Base-by-base conservation (phyloP, 371 early-diverging fungal species). In the Mortierella sp. region DNA sequence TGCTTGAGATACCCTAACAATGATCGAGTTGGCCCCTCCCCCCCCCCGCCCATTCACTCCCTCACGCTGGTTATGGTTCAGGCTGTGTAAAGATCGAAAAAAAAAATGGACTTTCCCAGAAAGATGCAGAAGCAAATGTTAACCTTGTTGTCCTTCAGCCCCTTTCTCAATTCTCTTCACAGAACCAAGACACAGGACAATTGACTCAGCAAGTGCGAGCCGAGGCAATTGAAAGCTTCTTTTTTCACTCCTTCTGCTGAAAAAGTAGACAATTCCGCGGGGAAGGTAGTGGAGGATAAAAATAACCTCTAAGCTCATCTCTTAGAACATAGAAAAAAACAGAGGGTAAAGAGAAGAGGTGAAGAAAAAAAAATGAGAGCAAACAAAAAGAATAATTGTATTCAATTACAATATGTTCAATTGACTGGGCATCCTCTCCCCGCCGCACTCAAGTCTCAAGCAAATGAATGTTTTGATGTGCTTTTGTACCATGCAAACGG, bases 161-260 rank as follows among this genome's bases (percentile, higher is more conserved):
- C 27, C 58, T 56, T 56, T 56, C 27, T 56, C 12, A 51, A 11
- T 27, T 27, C 14, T 27, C 10, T 60, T 29, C 27, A 27, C 8
- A 12, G 27, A 24, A 2, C n/a, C 11, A 54, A 44, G 46, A 3
- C 49, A 18, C 49, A 49, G 49, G 18, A 11, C 60, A 29, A 27
- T 60, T 14, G 60, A 60, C 60, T 60, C 60, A 60, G 60, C 60
- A 14, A 32, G 32, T 60, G 60, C 60, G 60, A 60, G 60, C 60
- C 32, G 1, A 11, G 6, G 18, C 60, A 60, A 60, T 14, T 29
- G 32, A 27, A 60, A 32, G 60, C 10, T 60, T 56, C 29, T 58
- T n/a, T 27, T 29, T 12, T 58, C 16, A 18, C 51, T 14, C 21
- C 51, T 14, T 51, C 51, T 51, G 55, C 8, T 21, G 58, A 12